These are phyloP conservation scores for Boletus smithii DNA, from an alignment of 1,284 basidiomycete genomes.

Conservation along the genomic window DNA sequence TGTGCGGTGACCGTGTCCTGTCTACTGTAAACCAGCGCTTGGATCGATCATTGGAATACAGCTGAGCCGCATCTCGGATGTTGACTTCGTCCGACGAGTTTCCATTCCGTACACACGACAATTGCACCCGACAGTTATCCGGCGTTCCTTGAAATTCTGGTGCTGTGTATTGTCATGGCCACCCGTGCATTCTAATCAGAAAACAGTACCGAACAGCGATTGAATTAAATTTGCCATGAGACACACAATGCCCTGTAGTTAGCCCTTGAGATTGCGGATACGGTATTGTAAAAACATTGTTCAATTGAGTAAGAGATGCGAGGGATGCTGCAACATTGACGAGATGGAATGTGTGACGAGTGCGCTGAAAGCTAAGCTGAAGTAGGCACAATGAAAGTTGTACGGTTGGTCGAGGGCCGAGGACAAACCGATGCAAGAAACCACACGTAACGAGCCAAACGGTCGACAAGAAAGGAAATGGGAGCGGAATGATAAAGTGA, in stretches of 20 bases:
- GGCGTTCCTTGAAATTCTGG: constrained; percentile 1
- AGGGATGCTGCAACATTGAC: constrained; percentile 50
- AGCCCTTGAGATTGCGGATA: constrained; percentile 33
- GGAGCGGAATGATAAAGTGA: constrained; percentile 58
- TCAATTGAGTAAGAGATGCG: constrained; percentile 40
- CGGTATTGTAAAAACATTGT: constrained; percentile 38
- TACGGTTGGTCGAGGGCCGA: constrained; percentile 27
- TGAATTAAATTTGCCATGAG: constrained; percentile 7
- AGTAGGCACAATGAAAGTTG: constrained; percentile 32
- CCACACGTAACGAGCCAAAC: constrained; percentile 35
- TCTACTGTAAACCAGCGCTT: background rate
- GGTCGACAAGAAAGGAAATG: constrained; percentile 34
- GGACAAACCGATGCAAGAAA: constrained; percentile 36
- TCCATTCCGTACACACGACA: constrained; percentile 5
- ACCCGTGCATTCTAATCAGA: constrained; percentile 9
- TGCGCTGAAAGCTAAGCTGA: constrained; percentile 33
- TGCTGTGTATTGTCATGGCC: constrained; percentile 19
- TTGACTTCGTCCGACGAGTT: constrained; percentile 1
- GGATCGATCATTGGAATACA: background rate
- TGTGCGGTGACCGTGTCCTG: background rate
- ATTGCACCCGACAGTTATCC: background rate
- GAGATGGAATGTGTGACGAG: constrained; percentile 39
- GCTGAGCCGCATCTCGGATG: background rate
- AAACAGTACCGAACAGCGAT: constrained; percentile 6
- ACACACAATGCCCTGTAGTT: constrained; percentile 14